A percentile compares a stretch with the other conserved stretches of the same genome.
phyloP scores from a whole-genome alignment of 768 basidiomycete species.

The Lactarius psammicola region DNA sequence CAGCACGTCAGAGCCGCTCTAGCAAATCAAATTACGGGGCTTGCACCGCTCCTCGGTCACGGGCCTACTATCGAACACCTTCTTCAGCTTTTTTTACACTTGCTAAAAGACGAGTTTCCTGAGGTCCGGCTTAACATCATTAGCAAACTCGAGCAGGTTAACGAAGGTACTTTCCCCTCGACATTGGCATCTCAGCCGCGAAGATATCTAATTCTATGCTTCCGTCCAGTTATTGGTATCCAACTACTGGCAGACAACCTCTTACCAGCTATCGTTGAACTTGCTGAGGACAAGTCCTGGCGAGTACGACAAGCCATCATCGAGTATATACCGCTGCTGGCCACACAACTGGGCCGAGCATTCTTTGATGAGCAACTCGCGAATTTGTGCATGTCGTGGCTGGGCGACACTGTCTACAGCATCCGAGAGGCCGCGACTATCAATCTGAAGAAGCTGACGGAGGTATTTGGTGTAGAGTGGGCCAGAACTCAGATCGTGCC shows the following conservation, averaged over 20 bases:
- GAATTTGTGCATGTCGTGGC: conserved; percentile 97
- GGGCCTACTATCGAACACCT: conserved; percentile 95
- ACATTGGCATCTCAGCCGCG: conserved; percentile 3
- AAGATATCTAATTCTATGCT: conserved; percentile 17
- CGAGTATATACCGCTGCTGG: conserved; percentile 98
- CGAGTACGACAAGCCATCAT: conserved; percentile 99
- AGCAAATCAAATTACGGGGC: conserved; percentile 92
- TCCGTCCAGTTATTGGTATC: conserved; percentile 88
- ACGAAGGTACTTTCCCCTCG: conserved; percentile 56
- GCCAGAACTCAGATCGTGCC: conserved; percentile 91
- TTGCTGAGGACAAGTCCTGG: conserved; percentile 99
- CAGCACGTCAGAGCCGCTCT: conserved; percentile 98
- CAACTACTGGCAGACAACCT: conserved; percentile 92
- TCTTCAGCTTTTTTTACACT: conserved; percentile 92
- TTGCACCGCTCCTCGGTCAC: conserved; percentile 90
- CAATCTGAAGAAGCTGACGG: conserved; percentile 95
- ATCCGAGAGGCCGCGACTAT: conserved; percentile 98
- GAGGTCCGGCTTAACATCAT: conserved; percentile 98
- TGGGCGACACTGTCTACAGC: conserved; percentile 97
- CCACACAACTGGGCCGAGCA: conserved; percentile 92
- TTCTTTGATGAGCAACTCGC: conserved; percentile 99
- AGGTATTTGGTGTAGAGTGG: conserved; percentile 99
- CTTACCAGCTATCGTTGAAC: conserved; percentile 94
- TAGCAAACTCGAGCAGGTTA: conserved; percentile 96
- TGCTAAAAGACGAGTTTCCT: conserved; percentile 98